Evolutionary conservation across 192 early-diverging fungal genomes (phyloP), one percentile per base, ranked within the genome.

Genomic region (Entrophospora sp.): DNA sequence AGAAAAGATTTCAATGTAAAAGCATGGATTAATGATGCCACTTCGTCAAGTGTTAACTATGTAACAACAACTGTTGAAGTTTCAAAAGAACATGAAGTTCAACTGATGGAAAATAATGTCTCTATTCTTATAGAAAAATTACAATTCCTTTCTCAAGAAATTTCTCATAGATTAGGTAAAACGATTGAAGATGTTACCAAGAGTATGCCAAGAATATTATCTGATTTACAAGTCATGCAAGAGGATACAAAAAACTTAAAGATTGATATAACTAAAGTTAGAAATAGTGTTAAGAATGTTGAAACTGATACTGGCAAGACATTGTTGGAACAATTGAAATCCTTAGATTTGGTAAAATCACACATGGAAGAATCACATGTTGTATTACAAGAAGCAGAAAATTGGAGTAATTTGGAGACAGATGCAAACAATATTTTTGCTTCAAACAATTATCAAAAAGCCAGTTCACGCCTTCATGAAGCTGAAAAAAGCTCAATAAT

Each of bases 321-420:
- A 0, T 70, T n/a, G n/a, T n/a, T 90, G 56, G 85, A 87, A 35
- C 72, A 77, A 51, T 71, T 91, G 0, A 76, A 79, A 34, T 76
- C 80, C 38, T 65, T 88, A 4, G 88, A 89, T 71, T 67, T 78
- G 1, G 85, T 88, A 44, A 79, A 87, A 22, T 75, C 73, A 5
- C 69, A 88, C 2, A 91, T 91, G 89, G 81, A 85, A 55, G 66
- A 68, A 3, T 84, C 86, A 28, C 70, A 79, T 16, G 64, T 76
- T n/a, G 58, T 82, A 1, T 67, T 93, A 0, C 76, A 79, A 53
- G 89, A 92, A 59, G 83, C 89, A 0, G 89, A 92, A 51, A 90
- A 85, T 70, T 92, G 91, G 91, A 83, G 68, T 30, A 86, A 87
- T 30, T 79, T 92, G 36, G 79, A 85, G 25, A 61, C 76, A 0